Evolutionary conservation across 2,329 filamentous ascomycete species (phyloP), one percentile per base, ranked within the genome.

Genomic region (Boeremia exigua): DNA sequence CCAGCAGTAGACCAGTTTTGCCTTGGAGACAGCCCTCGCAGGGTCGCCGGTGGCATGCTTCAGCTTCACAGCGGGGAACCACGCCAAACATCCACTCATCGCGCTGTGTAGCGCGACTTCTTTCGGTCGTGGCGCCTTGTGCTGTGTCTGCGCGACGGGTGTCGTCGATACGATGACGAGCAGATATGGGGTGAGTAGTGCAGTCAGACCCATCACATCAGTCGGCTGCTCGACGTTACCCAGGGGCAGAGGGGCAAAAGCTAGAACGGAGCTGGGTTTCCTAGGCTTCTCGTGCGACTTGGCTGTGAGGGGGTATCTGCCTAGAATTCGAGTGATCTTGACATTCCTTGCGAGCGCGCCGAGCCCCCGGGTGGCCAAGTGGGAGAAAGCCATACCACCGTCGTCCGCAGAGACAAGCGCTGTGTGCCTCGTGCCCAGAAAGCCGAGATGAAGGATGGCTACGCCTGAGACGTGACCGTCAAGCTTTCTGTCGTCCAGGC

Each of bases 151-250:
- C 4, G 96, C 95, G 32, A 98, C 84, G 0, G 95, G 95, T 0
- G 94, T 99, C 0, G 95, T 99, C 0, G 96, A 99, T 11, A 99
- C 95, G 66, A 99, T 93, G 33, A 99, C 95, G 34, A 99, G 81
- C 4, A 99, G 81, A 75, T 99, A 98, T 0, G 95, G 95, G 0
- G 95, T 99, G 53, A 99, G 81, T 83, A 99, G 92, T 5, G 96
- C 96, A 38, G 96, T 97, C 53, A 99, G 78, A 0, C 95, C 95
- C 80, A 99, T 86, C 3, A 84, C 82, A 73, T 99, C 95, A 2
- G 92, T 96, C 6, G 88, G 84, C 62, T 94, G 88, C 71, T 96
- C 93, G 2, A 96, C 86, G 69, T 98, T 99, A n/a, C 95, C 95
- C 0, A 99, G 82, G 0, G 96, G 95, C 30, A 98, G 80, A 10